A percentile compares a stretch with the other conserved stretches of the same genome.
Evolutionary conservation across 108 stramenopile genomes (phyloP).

Genomic region (Cylindrotheca fusiformis): DNA sequence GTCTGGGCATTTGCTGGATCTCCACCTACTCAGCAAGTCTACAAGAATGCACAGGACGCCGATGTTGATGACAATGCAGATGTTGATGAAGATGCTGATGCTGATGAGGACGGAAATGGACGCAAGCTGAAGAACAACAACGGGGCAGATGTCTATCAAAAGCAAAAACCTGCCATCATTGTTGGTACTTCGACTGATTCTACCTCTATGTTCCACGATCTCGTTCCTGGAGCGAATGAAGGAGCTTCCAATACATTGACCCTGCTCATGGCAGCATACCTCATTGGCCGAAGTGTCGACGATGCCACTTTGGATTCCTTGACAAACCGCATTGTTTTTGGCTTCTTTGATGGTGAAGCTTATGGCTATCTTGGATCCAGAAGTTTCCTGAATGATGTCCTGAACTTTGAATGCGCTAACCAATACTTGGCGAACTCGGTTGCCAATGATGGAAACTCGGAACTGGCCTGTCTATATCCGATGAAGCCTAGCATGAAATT

Average conservation of each 20-base stretch:
- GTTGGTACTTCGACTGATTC: conserved; percentile 67
- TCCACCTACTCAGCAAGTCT: conserved; percentile 25
- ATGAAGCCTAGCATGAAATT: conserved; percentile 73
- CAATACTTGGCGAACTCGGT: conserved; percentile 43
- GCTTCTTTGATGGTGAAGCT: conserved; percentile 80
- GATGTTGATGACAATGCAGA: conserved; percentile 12
- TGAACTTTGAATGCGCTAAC: conserved; percentile 65
- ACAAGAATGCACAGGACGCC: conserved; percentile 13
- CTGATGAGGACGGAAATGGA: conserved; percentile 4
- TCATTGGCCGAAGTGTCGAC: conserved; percentile 49
- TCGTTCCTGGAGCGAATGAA: conserved; percentile 69
- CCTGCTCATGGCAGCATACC: conserved; percentile 74
- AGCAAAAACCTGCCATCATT: conserved; percentile 46
- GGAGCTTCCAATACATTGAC: conserved; percentile 77
- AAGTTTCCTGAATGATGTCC: conserved; percentile 68
- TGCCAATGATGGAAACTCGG: conserved; percentile 45
- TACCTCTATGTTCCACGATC: conserved; percentile 83
- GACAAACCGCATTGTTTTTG: conserved; percentile 67
- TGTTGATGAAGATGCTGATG: conserved; percentile 8
- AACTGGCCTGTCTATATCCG: conserved; percentile 70
- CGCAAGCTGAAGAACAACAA: background rate
- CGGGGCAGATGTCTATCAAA: conserved; percentile 1
- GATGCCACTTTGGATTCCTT: conserved; percentile 61
- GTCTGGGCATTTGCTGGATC: conserved; percentile 77
- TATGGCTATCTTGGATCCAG: conserved; percentile 80